Base-by-base conservation (phyloP, 345 rosid genomes). In the Sonneratia alba region DNA sequence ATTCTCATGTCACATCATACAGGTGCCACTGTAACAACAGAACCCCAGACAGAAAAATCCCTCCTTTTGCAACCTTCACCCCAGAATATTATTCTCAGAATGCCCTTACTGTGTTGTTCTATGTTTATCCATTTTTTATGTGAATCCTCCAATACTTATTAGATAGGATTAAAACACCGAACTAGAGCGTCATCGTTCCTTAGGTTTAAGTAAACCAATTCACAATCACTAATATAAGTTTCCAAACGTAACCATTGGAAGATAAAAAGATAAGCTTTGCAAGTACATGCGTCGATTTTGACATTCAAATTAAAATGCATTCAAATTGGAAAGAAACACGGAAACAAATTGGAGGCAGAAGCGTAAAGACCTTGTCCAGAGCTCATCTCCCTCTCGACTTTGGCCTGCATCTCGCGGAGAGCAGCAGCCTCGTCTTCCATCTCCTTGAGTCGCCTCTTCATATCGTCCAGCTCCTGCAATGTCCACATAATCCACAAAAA, bases 371-470 rank as follows among this genome's bases (percentile, higher is more conserved):
- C 90, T 78, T 74, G 85, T 0, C 56, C 77, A 24, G 84, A 78
- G 59, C 77, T 82, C 86, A 86, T 83, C 75, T 86, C 90, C 68
- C 75, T 79, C 83, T 79, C 81, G 70, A 81, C 86, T 63, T 86
- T 84, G 75, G 88, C 80, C 42, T 84, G 88, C 90, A 86, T 84
- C 77, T 84, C 86, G 47, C 79, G 82, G 13, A 86, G 82, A 70
- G 90, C 87, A 70, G 85, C 80, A 1, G 88, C 85, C 69, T 84
- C 86, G 18, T 81, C 90, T 71, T 86, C 90, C 86, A 86, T 86
- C 78, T 84, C 90, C 80, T 86, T 83, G 70, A 84, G 80, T 68
- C 86, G 79, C 42, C 73, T 81, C 74, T 87, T 85, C 87, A 81
- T 79, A 74, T 80, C 84, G 63, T 83, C 84, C 61, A 83, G 73